These are phyloP conservation scores for Metschnikowia picachoensis DNA, from an alignment of 805 yeast genomes.

Conservation along the genomic window DNA sequence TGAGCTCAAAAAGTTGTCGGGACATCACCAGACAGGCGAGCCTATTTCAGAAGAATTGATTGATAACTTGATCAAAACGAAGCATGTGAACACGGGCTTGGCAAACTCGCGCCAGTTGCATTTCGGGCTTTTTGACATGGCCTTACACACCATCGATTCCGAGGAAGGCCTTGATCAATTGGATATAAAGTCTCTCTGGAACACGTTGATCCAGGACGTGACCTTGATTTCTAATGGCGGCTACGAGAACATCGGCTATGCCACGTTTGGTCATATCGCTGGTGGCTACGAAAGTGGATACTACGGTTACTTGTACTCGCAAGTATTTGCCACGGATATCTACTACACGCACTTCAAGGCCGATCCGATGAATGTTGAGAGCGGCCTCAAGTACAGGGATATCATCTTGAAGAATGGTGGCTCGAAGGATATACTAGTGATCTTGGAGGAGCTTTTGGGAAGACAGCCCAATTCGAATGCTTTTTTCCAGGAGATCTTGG, in stretches of 20 bases:
- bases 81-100: slow-evolving; percentile 64
- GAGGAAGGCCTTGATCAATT: slow-evolving; percentile 40
- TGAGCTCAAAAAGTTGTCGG: slow-evolving; percentile 55
- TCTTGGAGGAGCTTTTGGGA: slow-evolving; percentile 63
- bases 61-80: slow-evolving; percentile 18
- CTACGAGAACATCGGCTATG: slow-evolving; percentile 58
- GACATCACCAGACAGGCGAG: slow-evolving; percentile 62
- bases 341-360: slow-evolving; percentile 64
- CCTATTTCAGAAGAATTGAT: slow-evolving; percentile 44
- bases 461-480: slow-evolving; percentile 73
- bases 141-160: slow-evolving; percentile 50
- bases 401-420: slow-evolving; percentile 70
- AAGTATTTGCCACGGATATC: slow-evolving; percentile 82
- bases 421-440: slow-evolving; percentile 62
- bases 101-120: slow-evolving; percentile 71
- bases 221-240: slow-evolving; percentile 56
- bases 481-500: slow-evolving; percentile 58
- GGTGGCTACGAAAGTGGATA: slow-evolving; percentile 86
- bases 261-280: slow-evolving; percentile 73
- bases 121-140: slow-evolving; percentile 76
- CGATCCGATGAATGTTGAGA: slow-evolving; percentile 60
- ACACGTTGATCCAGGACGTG: slow-evolving; percentile 58
- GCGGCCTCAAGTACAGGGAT: slow-evolving; percentile 69
- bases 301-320: slow-evolving; percentile 84
- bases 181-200: slow-evolving; percentile 60